Conservation (phyloP, 2,329 filamentous ascomycete genomes). For the Colletotrichum sp. region DNA sequence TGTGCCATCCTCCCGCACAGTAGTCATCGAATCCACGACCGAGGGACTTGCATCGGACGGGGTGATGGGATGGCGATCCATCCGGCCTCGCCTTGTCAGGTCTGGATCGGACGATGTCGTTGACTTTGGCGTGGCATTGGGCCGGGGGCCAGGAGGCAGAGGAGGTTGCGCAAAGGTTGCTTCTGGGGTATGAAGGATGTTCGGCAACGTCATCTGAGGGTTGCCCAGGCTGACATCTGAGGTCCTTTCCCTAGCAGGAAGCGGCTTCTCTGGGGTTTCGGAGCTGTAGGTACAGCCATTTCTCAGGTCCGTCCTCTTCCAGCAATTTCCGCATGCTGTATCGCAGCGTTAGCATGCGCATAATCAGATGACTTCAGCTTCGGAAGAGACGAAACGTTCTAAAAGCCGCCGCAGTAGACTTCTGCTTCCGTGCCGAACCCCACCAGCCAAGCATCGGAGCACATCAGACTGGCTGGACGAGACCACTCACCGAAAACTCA, state of each 20-base stretch:
- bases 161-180: neutral
- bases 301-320: constrained; percentile 30
- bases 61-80: constrained; percentile 3
- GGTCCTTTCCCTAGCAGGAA: neutral
- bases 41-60: constrained; percentile 30
- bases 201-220: neutral
- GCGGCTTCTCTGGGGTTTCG: neutral
- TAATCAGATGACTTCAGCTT: too few relatives aligned
- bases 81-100: neutral
- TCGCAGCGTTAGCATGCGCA: neutral
- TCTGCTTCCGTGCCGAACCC: neutral
- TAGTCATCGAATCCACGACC: constrained; percentile 50
- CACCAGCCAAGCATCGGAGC: neutral
- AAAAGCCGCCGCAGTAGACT: neutral
- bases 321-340: constrained; percentile 36
- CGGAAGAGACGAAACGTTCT: neutral
- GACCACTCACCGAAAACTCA: constrained; percentile 23
- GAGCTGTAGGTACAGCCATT: constrained; percentile 33
- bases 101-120: constrained; percentile 1
- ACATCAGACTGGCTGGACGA: neutral
- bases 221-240: neutral
- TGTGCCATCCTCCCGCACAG: constrained; percentile 44
- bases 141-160: neutral
- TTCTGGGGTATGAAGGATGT: neutral
- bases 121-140: neutral